Percentiles rank a stretch among this genome's conserved stretches.
Evolutionary conservation across 176 grass and related monocot genomes (phyloP).

Genomic region (Ananas comosus): DNA sequence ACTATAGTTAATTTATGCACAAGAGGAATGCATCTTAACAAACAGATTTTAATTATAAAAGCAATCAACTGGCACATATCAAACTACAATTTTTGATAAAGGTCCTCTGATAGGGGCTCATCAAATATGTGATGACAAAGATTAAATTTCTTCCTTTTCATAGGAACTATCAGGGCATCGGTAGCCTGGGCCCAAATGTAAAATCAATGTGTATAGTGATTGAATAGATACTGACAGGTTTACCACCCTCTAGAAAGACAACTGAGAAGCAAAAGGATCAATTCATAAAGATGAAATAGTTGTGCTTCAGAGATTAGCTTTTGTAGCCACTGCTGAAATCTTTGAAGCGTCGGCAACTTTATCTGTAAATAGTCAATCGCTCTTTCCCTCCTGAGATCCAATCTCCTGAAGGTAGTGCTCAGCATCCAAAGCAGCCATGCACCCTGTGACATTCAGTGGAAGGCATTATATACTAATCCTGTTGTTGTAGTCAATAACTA

Average conservation of each 20-base stretch:
- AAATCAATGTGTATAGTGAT: too few species aligned
- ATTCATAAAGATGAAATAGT: neutral
- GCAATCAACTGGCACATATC: too few species aligned
- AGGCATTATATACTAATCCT: neutral
- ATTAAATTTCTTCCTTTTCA: too few species aligned
- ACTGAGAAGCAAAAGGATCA: neutral
- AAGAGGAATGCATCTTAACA: too few species aligned
- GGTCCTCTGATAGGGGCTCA: too few species aligned
- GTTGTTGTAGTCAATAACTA: neutral
- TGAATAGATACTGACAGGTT: too few species aligned
- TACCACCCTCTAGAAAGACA: neutral
- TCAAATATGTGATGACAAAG: too few species aligned
- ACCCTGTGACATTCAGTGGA: constrained; percentile 33
- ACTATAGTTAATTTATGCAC: too few species aligned
- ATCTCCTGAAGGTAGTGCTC: constrained; percentile 89
- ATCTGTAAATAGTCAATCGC: constrained; percentile 35
- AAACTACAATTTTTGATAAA: too few species aligned
- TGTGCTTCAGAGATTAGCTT: constrained; percentile 29
- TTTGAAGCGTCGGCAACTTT: neutral
- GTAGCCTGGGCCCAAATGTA: too few species aligned
- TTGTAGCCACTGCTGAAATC: neutral
- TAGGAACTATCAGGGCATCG: too few species aligned
- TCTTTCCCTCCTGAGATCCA: constrained; percentile 60
- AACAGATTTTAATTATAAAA: too few species aligned
- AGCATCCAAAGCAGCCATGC: constrained; percentile 95